Evolutionary conservation across 1,284 basidiomycete species (phyloP).

Genomic region (Ceratobasidium papillatum): DNA sequence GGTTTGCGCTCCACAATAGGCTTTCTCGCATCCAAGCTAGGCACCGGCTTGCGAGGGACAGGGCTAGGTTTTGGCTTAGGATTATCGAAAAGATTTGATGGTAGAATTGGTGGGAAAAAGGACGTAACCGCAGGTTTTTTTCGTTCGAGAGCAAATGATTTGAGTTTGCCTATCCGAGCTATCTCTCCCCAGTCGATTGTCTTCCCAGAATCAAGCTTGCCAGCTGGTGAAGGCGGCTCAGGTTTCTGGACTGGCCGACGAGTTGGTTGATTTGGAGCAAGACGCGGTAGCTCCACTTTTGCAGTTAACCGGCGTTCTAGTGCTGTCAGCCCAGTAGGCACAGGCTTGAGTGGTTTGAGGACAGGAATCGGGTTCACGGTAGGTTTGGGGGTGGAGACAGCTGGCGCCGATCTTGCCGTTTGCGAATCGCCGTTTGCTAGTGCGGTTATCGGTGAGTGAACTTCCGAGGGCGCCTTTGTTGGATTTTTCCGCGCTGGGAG

Average conservation of each 20-base stretch:
- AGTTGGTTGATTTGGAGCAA: background rate
- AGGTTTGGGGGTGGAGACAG: background rate
- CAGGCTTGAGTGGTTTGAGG: constrained; percentile 10
- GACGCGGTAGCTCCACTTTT: background rate
- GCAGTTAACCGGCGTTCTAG: constrained; percentile 17
- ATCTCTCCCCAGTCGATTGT: constrained; percentile 33
- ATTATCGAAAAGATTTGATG: background rate
- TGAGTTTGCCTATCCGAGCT: constrained; percentile 26
- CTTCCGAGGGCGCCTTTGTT: background rate
- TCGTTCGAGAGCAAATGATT: constrained; percentile 13
- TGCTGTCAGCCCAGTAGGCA: constrained; percentile 24
- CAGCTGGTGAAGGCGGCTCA: background rate
- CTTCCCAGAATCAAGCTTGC: background rate
- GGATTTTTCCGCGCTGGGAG: background rate
- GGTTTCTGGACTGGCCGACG: background rate
- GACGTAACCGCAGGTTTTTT: constrained; percentile 15
- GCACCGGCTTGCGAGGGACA: constrained; percentile 18
- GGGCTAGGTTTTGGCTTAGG: background rate
- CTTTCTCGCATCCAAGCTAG: background rate
- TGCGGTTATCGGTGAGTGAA: background rate
- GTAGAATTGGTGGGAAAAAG: background rate
- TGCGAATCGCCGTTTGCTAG: background rate
- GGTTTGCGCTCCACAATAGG: background rate
- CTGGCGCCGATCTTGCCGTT: background rate
- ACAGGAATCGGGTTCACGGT: background rate